Conservation (phyloP, 305 asterid species). For the Fraxinus sp. region DNA sequence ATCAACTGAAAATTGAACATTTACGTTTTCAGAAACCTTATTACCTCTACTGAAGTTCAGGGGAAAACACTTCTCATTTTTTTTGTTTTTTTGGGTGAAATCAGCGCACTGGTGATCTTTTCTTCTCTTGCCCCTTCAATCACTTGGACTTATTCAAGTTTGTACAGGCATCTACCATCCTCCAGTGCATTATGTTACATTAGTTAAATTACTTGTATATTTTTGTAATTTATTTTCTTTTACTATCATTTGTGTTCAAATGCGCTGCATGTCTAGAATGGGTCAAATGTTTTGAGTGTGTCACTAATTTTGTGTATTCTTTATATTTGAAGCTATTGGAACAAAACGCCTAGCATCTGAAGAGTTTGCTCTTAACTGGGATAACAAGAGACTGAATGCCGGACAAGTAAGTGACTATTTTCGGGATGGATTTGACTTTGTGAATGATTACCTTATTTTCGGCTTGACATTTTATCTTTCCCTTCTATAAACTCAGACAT, state of each 20-base stretch:
- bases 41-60: not conserved
- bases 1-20: not conserved
- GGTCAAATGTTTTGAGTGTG: constrained; percentile 14
- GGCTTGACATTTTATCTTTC: constrained; percentile 8
- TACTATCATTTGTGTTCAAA: not conserved
- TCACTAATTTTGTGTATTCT: constrained; percentile 22
- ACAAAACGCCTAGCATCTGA: constrained; percentile 86
- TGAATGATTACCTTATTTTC: not conserved
- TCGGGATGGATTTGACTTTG: constrained; percentile 12
- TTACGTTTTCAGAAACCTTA: not conserved
- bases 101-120: not conserved
- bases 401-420: constrained; percentile 56
- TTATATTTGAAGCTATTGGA: constrained; percentile 67
- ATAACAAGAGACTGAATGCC: constrained; percentile 79
- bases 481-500: constrained; percentile 33
- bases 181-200: not conserved
- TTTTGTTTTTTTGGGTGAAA: no score
- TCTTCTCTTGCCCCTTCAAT: not conserved
- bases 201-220: not conserved
- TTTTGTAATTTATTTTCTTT: no score
- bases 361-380: constrained; percentile 73
- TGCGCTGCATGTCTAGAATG: constrained; percentile 11
- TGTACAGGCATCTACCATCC: not conserved
- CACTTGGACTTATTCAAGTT: not conserved
- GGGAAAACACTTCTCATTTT: not conserved